Conservation (phyloP, 1,284 basidiomycete species). For the Chalciporus sp. region DNA sequence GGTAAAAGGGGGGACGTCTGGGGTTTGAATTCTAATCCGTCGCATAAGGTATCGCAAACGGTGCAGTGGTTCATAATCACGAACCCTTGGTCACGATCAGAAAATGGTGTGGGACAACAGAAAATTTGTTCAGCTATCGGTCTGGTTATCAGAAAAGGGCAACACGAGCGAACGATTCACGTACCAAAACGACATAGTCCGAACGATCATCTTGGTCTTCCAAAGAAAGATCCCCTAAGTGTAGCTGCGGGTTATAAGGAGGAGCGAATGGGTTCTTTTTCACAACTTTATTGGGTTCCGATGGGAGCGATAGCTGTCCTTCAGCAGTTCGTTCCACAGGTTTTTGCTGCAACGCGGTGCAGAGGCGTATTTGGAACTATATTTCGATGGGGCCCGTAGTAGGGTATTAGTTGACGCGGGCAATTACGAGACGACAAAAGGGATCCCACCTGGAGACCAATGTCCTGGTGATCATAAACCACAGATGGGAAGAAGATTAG, state of each 20-base stretch:
- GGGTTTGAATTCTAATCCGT: constrained; percentile 59
- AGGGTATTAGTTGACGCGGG: background rate
- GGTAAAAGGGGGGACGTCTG: constrained; percentile 81
- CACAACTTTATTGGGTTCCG: constrained; percentile 31
- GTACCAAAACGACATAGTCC: constrained; percentile 76
- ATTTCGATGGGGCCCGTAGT: background rate
- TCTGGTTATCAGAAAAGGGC: background rate
- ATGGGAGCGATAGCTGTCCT: constrained; percentile 27
- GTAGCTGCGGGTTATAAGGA: constrained; percentile 75
- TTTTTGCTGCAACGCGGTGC: constrained; percentile 82
- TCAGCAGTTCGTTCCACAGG: constrained; percentile 52
- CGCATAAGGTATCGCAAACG: constrained; percentile 1
- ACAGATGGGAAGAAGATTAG: constrained; percentile 78
- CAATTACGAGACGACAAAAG: background rate
- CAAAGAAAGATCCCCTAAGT: constrained; percentile 63
- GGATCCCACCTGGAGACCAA: constrained; percentile 59
- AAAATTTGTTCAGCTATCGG: constrained; percentile 78
- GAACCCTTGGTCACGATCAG: constrained; percentile 79
- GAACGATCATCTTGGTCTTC: constrained; percentile 60
- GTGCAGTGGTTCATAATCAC: constrained; percentile 8
- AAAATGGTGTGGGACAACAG: constrained; percentile 82
- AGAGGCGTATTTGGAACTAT: constrained; percentile 84
- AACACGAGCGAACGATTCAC: constrained; percentile 28
- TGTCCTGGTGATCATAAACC: constrained; percentile 58
- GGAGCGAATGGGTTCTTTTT: constrained; percentile 75